phyloP scores from a whole-genome alignment of 768 basidiomycete species.

The Xerocomellus dryophilus region DNA sequence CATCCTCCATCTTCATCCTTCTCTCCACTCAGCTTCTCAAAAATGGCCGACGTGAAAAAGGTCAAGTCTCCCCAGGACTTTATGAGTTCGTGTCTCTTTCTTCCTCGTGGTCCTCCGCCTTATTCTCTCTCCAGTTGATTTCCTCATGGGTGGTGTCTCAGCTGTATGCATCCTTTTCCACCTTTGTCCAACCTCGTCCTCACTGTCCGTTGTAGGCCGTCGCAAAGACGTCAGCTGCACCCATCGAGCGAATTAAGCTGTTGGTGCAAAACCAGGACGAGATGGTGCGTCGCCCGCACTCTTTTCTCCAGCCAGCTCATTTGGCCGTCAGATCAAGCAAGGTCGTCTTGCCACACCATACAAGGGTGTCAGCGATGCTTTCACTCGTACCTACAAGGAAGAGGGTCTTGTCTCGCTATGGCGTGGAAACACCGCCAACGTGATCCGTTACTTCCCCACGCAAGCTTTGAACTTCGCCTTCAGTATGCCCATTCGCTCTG shows the following conservation, averaged over 20 bases:
- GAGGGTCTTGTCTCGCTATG: slow-evolving; percentile 96
- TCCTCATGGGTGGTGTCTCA: slow-evolving; percentile 96
- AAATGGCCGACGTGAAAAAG: slow-evolving; percentile 84
- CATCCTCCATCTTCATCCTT: slow-evolving; percentile 44
- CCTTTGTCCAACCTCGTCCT: slow-evolving; percentile 5
- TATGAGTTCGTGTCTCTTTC: slow-evolving; percentile 48
- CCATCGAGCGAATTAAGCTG: slow-evolving; percentile 99
- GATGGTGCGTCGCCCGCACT: slow-evolving; percentile 62
- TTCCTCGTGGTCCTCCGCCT: neutral
- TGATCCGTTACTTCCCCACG: slow-evolving; percentile 99
- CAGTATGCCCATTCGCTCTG: slow-evolving; percentile 57
- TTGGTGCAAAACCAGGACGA: slow-evolving; percentile 99
- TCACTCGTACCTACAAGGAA: slow-evolving; percentile 85
- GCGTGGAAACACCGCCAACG: slow-evolving; percentile 99
- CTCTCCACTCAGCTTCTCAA: slow-evolving; percentile 46
- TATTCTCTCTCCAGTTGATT: slow-evolving; percentile 60
- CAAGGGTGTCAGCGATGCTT: slow-evolving; percentile 95
- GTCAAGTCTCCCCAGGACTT: slow-evolving; percentile 91
- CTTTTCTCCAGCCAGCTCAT: slow-evolving; percentile 3
- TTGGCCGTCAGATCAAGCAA: slow-evolving; percentile 82
- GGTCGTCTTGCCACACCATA: slow-evolving; percentile 95
- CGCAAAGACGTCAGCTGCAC: slow-evolving; percentile 98
- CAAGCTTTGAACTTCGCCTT: slow-evolving; percentile 99
- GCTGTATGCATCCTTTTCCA: slow-evolving; percentile 53
- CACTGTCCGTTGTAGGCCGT: slow-evolving; percentile 63